Evolutionary conservation across 2,329 filamentous ascomycete species (phyloP), one percentile per base, ranked within the genome.

Genomic region (Penicillium oxalicum): DNA sequence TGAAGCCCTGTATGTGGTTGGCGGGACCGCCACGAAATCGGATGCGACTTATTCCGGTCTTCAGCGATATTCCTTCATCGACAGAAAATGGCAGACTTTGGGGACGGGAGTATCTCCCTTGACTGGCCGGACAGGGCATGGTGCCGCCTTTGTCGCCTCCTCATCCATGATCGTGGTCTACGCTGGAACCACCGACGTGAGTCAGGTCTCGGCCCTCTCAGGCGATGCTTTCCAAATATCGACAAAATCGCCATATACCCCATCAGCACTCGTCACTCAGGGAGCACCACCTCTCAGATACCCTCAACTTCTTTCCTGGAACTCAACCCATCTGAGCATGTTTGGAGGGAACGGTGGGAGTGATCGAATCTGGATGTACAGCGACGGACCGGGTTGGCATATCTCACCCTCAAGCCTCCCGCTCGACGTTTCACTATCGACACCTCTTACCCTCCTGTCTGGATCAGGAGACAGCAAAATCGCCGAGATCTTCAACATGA

Each of bases 171-270:
- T 97, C 47, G 70, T 96, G 25, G 77, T 95, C 26, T 96, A 91
- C 64, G 87, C 84, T 29, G 91, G 91, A 40, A 82, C 78, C 12
- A 81, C 84, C 58, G 80, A 83, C 57, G 81, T 80, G 59, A 79
- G 83, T 57, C 81, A 80, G 26, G 72, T 71, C 32, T 67, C 71
- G n/a, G 35, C 18, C 7, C 69, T 72, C 5, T 72, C 79, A 0
- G 90, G 87, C 0, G 79, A 88, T 57, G 91, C 88, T 0, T 95
- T 91, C 61, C 77, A 85, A 13, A 82, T 96, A 50, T 73, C 77
- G 2, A 83, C 85, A 1, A 76, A 76, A 4, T 71, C 78, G 29
- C 87, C 89, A 0, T 87, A 86, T 64, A 66, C 59, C 4, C 79
- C 91, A 4, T 62, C 73, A 8, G 77, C 86, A 0, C 82, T 76